Percentiles rank a stretch among this genome's conserved stretches.
phyloP scores from a whole-genome alignment of 768 basidiomycete genomes.

The Termitomyces sp. region DNA sequence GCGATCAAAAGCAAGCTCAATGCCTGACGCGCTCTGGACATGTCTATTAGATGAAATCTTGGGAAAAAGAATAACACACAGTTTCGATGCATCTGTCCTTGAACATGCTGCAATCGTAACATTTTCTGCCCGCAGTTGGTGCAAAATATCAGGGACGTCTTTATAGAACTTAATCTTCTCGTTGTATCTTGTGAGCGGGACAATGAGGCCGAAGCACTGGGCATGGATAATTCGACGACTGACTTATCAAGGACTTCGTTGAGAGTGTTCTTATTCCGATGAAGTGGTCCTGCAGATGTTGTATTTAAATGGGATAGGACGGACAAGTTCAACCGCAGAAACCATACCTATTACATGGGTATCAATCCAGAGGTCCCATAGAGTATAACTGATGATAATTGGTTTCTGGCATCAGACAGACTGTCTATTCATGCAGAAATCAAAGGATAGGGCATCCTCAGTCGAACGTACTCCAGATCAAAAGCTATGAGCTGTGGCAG shows the following conservation, averaged over 20 bases:
- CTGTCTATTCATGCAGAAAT: background rate
- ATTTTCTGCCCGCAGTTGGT: conserved; percentile 46
- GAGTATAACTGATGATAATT: conserved; percentile 58
- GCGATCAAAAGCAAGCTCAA: conserved; percentile 61
- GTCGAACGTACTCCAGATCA: conserved; percentile 67
- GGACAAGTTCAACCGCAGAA: background rate
- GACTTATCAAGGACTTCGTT: conserved; percentile 55
- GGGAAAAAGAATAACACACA: conserved; percentile 46
- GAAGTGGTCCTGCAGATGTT: conserved; percentile 47
- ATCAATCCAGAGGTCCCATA: conserved; percentile 90
- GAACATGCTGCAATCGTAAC: conserved; percentile 72
- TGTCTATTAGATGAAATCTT: background rate
- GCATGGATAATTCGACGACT: conserved; percentile 3
- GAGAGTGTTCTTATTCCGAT: conserved; percentile 39
- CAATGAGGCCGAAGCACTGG: background rate
- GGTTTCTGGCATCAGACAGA: conserved; percentile 1
- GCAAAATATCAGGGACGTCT: conserved; percentile 75
- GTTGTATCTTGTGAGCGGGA: conserved; percentile 41
- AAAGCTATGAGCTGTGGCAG: conserved; percentile 70
- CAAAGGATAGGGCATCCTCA: background rate
- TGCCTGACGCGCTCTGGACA: conserved; percentile 70
- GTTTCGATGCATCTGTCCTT: conserved; percentile 61
- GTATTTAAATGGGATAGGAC: background rate
- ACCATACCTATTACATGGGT: conserved; percentile 58
- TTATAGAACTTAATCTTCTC: conserved; percentile 66